Percentiles rank a stretch among this genome's conserved stretches.
phyloP scores from a whole-genome alignment of 2,329 filamentous ascomycete genomes.

The Aureobasidium sp. region DNA sequence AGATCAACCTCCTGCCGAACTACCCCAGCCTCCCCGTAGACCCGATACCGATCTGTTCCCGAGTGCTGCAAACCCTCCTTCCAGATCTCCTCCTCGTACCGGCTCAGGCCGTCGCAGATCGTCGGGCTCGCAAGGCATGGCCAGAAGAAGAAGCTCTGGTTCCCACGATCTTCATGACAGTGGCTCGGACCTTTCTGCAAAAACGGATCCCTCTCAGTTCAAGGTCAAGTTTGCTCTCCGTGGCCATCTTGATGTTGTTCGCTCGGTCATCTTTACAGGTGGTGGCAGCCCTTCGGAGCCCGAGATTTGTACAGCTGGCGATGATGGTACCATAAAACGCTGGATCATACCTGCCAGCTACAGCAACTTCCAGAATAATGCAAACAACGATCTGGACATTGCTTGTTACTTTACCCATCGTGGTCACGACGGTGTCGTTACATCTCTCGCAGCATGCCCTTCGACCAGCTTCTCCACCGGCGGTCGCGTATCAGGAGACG shows the following conservation, averaged over 20 bases:
- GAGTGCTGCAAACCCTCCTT: slow-evolving; percentile 64
- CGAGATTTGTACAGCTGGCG: slow-evolving; percentile 91
- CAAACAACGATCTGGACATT: slow-evolving; percentile 77
- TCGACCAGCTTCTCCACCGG: slow-evolving; percentile 85
- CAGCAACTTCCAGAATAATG: slow-evolving; percentile 50
- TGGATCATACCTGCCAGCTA: slow-evolving; percentile 88
- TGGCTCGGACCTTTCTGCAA: slow-evolving; percentile 36
- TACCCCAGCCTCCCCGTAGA: slow-evolving; percentile 52
- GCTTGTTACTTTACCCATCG: slow-evolving; percentile 91
- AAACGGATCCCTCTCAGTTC: slow-evolving; percentile 69
- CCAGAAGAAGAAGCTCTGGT: slow-evolving; percentile 55
- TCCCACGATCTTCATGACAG: slow-evolving; percentile 57
- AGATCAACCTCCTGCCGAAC: slow-evolving; percentile 47
- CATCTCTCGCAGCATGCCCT: slow-evolving; percentile 79
- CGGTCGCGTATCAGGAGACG: slow-evolving; percentile 80
- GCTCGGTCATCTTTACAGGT: slow-evolving; percentile 92
- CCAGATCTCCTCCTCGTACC: slow-evolving; percentile 69
- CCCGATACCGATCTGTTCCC: slow-evolving; percentile 88
- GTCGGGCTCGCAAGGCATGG: slow-evolving; percentile 54
- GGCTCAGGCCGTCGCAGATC: slow-evolving; percentile 72
- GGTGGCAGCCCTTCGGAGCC: slow-evolving; percentile 92
- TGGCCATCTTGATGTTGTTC: slow-evolving; percentile 88
- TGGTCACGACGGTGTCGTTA: slow-evolving; percentile 84
- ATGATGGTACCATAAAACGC: slow-evolving; percentile 92
- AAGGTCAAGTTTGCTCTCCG: slow-evolving; percentile 88